Base-by-base conservation (phyloP, 768 basidiomycete genomes). In the Serendipita indica region DNA sequence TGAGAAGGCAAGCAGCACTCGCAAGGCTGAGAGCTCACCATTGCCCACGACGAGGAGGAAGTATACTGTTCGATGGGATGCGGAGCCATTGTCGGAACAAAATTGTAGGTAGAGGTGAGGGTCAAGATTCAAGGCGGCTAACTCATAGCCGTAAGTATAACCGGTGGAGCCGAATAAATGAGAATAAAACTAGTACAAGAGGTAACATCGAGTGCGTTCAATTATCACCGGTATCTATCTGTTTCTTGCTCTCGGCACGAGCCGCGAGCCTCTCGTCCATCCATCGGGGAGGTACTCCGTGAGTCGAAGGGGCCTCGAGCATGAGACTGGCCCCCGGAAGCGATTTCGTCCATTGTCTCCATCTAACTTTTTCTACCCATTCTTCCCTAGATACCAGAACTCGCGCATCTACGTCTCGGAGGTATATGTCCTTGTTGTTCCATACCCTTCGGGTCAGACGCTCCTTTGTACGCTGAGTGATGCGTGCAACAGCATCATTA, bases 11-110 rank as follows among this genome's bases (percentile, higher is more conserved):
- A 18, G 25, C 13, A 22, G 16, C 14, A 45, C 2, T 10, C 28
- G 13, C 16, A 52, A 46, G 25, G 14, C 10, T n/a, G 27, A 7
- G 58, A 35, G 72, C 77, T 30, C 62, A 90, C 89, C 76, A 93
- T 78, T 45, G 86, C 82, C 89, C 89, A 93, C 64, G 89, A 86
- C 32, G 86, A 80, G 64, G 84, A 77, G 1, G 88, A 89, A 25
- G 86, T 91, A 65, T 85, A 80, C 59, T 84, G 79, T 61, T 81
- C 75, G 58, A 90, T 74, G 39, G 87, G 85, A 67, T 90, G 89
- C 57, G 74, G 67, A 35, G 74, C 65, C 86, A 84, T 84, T 52
- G 13, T 3, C 2, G 62, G 60, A 60, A 57, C 39, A 43, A n/a
- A n/a, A n/a, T n/a, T n/a, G n/a, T n/a, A n/a, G n/a, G 28, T 62